Evolutionary conservation across 495 filamentous ascomycete genomes (phyloP), one percentile per base, ranked within the genome.

Genomic region (Xylona heveae): DNA sequence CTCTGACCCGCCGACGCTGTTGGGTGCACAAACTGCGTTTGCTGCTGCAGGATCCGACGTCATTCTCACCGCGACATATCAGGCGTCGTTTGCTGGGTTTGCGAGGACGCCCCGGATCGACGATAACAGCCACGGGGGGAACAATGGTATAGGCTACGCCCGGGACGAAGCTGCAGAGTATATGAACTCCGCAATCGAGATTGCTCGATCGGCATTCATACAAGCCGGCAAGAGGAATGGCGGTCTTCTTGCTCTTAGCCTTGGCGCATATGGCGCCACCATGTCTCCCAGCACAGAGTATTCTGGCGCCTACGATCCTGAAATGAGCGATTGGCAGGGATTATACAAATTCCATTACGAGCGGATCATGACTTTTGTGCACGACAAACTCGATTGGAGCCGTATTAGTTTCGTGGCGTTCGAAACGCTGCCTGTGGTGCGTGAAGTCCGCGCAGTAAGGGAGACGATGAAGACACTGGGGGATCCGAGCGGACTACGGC

Each of bases 241-340:
- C 24, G 37, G 42, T 5, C 31, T 37, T 2, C 28, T 61, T 24
- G 68, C 68, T 15, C 45, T 78, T 17, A 59, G 61, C 33, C 42
- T 78, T 4, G 72, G 72, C 2, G 64, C 72, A 0, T 76, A 74
- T 33, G 72, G 72, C 4, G 70, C 71, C 3, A 61, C 55, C 24
- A 74, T 74, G 69, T 44, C 55, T 18, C 72, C 71, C 0, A 59
- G 61, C 22, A 53, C 64, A 30, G 72, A 78, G 39, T 78, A 76
- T 38, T 62, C 53, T n/a, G 71, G 67, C 2, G 36, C 42, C 1
- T 78, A 78, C 40, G 61, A 68, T 33, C 41, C 33, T 1, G 50
- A 44, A 19, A 61, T 67, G 37, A 39, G 54, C 26, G 41, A 33
- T 4, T 48, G 52, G 34, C 52, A 57, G 6, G 38, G 48, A 18